Conservation (phyloP, 2,329 filamentous ascomycete genomes). For the Monilinia vaccinii-corymbosi region DNA sequence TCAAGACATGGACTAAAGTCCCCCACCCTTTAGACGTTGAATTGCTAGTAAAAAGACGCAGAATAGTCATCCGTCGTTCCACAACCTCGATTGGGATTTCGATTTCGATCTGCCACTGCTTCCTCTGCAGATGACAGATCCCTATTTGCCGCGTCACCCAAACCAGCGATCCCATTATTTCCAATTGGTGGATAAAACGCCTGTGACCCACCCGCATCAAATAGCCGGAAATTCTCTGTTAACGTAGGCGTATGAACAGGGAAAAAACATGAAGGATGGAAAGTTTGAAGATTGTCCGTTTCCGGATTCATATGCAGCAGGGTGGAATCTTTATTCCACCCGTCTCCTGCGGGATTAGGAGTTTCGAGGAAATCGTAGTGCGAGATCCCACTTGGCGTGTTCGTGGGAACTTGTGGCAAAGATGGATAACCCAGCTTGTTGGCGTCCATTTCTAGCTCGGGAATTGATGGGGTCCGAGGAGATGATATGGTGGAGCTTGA, state of each 20-base stretch:
- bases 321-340: not conserved
- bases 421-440: not conserved
- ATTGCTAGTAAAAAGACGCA: not conserved
- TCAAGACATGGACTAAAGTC: accelerated
- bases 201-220: not conserved
- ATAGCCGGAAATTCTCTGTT: not conserved
- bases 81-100: not conserved
- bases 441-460: not conserved
- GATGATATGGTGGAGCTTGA: not conserved
- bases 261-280: not conserved
- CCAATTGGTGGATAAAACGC: not conserved
- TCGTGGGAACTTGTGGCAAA: not conserved
- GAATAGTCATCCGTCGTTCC: not conserved
- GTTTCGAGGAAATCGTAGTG: not conserved
- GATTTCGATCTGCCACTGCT: not conserved
- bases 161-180: not conserved
- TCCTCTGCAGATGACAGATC: not conserved
- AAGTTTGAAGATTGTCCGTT: not conserved
- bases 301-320: not conserved
- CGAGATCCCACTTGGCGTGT: not conserved
- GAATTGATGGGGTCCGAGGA: not conserved
- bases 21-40: no score
- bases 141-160: not conserved
- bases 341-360: not conserved
- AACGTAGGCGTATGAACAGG: not conserved